Base-by-base conservation (phyloP, 352 stramenopile genomes). In the Chrysophaeum taylorii region DNA sequence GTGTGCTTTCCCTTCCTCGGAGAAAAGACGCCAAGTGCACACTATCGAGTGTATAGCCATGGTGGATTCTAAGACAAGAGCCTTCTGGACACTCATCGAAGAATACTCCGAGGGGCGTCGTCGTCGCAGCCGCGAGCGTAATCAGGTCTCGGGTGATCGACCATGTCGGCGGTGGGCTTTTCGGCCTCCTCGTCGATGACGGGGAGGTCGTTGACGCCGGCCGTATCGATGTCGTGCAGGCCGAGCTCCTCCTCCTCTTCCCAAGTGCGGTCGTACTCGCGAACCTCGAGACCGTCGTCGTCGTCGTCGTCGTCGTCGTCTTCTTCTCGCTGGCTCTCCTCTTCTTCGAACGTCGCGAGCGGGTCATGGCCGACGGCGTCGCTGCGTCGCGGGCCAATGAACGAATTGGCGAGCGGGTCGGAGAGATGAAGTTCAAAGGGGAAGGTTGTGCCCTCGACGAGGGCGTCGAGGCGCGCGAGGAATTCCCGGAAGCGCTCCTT, bases 221-320 rank as follows among this genome's bases (percentile, higher is more conserved):
- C 87, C 41, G 89, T 92, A 41, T 89, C 87, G 79, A 97, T 96
- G 77, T 97, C 90, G 77, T 87, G 82, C 53, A 97, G 82, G 39
- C 91, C 92, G 45, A 97, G 78, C 62, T 83, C 75, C 70, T 97
- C 89, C 76, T 97, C 88, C 73, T 97, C 89, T 62, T 94, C 89
- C 37, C 87, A 78, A 18, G 83, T 88, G 27, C 92, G 85, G 60
- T 80, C 80, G 78, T 94, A 97, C 64, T 88, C 82, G 72, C 93
- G 84, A 14, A 92, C 79, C 18, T 72, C 57, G n/a, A 81, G 64
- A 2, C 61, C 52, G 16, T 18, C 16, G 73, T 85, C 78, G 52
- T 35, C 70, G 76, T 23, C 41, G n/a, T 25, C 66, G 7, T 12
- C 36, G 67, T 37, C 27, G n/a, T n/a, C n/a, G n/a, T 64, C n/a